Evolutionary conservation across 2,329 filamentous ascomycete genomes (phyloP).

Genomic region (Neurospora sp.): DNA sequence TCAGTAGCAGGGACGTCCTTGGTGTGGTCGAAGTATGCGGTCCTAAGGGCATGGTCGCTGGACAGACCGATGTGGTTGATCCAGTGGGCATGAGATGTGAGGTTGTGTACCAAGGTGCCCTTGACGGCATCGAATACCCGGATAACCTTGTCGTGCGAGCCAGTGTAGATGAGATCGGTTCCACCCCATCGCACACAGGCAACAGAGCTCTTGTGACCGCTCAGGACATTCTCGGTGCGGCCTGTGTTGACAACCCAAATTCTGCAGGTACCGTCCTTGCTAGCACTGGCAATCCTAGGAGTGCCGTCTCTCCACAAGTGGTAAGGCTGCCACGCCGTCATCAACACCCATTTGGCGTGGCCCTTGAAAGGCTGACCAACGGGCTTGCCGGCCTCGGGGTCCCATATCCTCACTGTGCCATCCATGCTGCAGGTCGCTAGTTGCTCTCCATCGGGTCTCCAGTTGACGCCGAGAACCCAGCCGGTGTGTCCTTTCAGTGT

Average conservation of each 20-base stretch:
- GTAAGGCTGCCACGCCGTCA: conserved; percentile 86
- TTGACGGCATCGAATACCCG: conserved; percentile 79
- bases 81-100: conserved; percentile 74
- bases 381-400: conserved; percentile 69
- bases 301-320: conserved; percentile 69
- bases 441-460: conserved; percentile 72
- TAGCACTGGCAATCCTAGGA: conserved; percentile 73
- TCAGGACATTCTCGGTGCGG: conserved; percentile 70
- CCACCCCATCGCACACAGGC: conserved; percentile 93
- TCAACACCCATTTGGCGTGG: conserved; percentile 83
- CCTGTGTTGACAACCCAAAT: conserved; percentile 78
- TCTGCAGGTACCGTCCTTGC: conserved; percentile 80
- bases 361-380: conserved; percentile 67
- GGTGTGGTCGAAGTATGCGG: conserved; percentile 75
- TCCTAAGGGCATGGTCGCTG: conserved; percentile 81
- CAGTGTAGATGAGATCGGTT: conserved; percentile 73
- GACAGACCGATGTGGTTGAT: conserved; percentile 92
- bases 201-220: conserved; percentile 80
- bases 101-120: conserved; percentile 70
- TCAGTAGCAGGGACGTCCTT: conserved; percentile 55
- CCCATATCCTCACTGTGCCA: conserved; percentile 83
- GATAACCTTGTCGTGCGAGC: conserved; percentile 84
- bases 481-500: conserved; percentile 81
- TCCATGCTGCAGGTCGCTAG: conserved; percentile 92
- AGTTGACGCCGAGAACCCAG: conserved; percentile 83